Evolutionary conservation across 352 stramenopile species (phyloP).

Genomic region (Phytophthora sp.): DNA sequence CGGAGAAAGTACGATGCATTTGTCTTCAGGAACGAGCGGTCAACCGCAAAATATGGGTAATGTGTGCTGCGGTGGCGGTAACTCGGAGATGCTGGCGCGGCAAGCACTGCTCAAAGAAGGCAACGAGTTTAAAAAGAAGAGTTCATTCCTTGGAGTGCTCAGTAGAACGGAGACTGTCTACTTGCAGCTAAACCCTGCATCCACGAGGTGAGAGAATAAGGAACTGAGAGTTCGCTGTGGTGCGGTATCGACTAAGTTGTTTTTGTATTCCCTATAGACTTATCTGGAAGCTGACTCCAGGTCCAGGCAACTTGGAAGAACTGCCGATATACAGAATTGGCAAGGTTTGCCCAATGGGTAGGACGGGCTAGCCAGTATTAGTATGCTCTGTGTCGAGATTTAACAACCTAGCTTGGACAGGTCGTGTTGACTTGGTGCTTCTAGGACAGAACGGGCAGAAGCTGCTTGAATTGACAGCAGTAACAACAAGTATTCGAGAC

Average conservation of each 20-base stretch:
- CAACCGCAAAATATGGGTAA: slow-evolving; percentile 60
- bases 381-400: neutral
- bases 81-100: slow-evolving; percentile 67
- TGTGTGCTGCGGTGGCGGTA: slow-evolving; percentile 55
- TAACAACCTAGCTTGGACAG: slow-evolving; percentile 20
- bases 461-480: slow-evolving; percentile 62
- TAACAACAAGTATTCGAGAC: slow-evolving; percentile 46
- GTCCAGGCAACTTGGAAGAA: slow-evolving; percentile 51
- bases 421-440: slow-evolving; percentile 50
- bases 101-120: slow-evolving; percentile 72
- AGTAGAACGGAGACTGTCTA: slow-evolving; percentile 63
- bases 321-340: slow-evolving; percentile 58
- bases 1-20: slow-evolving; percentile 11
- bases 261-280: slow-evolving; percentile 25
- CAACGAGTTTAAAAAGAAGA: slow-evolving; percentile 76
- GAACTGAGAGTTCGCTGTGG: neutral
- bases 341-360: slow-evolving; percentile 65
- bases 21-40: neutral
- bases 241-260: neutral
- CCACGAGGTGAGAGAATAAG: slow-evolving; percentile 41
- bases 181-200: slow-evolving; percentile 59
- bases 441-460: slow-evolving; percentile 63
- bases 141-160: slow-evolving; percentile 64
- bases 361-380: neutral
- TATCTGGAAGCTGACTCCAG: slow-evolving; percentile 50